Evolutionary conservation across 805 yeast genomes (phyloP).

Genomic region (Monosporozyma servazzii): DNA sequence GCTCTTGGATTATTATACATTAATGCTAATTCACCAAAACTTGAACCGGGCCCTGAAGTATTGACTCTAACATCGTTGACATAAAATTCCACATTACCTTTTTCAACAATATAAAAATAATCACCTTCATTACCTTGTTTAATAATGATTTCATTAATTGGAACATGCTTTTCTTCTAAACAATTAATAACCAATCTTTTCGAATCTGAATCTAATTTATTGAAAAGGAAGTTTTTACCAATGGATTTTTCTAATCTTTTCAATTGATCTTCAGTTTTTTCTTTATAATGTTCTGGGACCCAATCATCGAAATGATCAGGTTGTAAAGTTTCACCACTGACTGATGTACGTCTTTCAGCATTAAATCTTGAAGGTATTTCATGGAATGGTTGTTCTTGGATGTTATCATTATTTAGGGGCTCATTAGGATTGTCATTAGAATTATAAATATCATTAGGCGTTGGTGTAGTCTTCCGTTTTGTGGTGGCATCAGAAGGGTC

Average conservation of each 20-base stretch:
- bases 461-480: neutral
- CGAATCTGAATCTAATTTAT: conserved; percentile 70
- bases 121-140: conserved; percentile 24
- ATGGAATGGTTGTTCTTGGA: neutral
- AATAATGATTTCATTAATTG: conserved; percentile 43
- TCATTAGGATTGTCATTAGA: neutral
- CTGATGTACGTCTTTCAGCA: conserved; percentile 81
- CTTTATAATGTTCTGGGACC: conserved; percentile 55
- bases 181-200: conserved; percentile 73
- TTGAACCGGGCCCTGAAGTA: conserved; percentile 71
- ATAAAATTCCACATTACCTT: conserved; percentile 71
- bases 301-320: conserved; percentile 67
- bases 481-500: conserved; percentile 2
- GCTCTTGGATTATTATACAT: conserved; percentile 98
- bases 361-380: conserved; percentile 40
- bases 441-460: neutral
- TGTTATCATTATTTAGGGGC: neutral
- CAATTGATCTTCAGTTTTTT: conserved; percentile 54
- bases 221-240: conserved; percentile 74
- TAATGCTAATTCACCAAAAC: conserved; percentile 93
- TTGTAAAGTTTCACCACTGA: conserved; percentile 78
- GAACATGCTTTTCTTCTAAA: conserved; percentile 60
- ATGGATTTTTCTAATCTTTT: conserved; percentile 61
- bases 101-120: conserved; percentile 13
- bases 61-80: conserved; percentile 60